phyloP scores from a whole-genome alignment of 441 rosid species.

The Viola pubescens region DNA sequence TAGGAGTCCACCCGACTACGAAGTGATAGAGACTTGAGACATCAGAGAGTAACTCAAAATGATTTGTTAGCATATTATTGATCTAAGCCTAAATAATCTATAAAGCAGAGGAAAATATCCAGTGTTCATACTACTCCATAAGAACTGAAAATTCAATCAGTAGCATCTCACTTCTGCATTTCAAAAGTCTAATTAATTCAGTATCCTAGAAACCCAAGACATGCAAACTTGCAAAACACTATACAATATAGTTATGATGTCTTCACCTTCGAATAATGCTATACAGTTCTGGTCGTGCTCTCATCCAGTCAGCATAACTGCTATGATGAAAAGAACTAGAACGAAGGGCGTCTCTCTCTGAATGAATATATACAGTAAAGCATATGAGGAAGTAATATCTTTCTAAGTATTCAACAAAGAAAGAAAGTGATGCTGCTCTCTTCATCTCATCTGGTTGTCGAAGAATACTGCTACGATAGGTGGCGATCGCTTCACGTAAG shows the following conservation, averaged over 20 bases:
- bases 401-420: conserved; percentile 96
- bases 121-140: too few relatives aligned
- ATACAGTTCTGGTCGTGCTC: conserved; percentile 96
- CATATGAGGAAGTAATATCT: conserved; percentile 98
- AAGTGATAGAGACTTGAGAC: conserved; percentile 11
- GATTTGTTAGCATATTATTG: conserved; percentile 6
- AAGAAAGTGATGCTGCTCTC: conserved; percentile 93
- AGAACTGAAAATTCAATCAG: too few relatives aligned
- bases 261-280: conserved; percentile 93
- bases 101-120: too few relatives aligned
- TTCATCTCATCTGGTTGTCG: conserved; percentile 99
- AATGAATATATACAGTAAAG: conserved; percentile 92
- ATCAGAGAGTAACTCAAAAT: conserved; percentile 10
- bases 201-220: conserved; percentile 1
- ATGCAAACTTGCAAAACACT: conserved; percentile 2
- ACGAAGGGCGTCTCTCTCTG: conserved; percentile 77
- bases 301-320: conserved; percentile 99
- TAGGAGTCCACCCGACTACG: background rate
- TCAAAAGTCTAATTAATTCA: background rate
- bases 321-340: conserved; percentile 69
- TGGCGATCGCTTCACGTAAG: conserved; percentile 92
- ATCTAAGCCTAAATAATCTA: background rate
- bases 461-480: conserved; percentile 85
- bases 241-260: conserved; percentile 1
- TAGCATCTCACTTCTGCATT: too few relatives aligned